Base-by-base conservation (phyloP, 1,139 yeast genomes). In the Yamadazyma membranifaciens region DNA sequence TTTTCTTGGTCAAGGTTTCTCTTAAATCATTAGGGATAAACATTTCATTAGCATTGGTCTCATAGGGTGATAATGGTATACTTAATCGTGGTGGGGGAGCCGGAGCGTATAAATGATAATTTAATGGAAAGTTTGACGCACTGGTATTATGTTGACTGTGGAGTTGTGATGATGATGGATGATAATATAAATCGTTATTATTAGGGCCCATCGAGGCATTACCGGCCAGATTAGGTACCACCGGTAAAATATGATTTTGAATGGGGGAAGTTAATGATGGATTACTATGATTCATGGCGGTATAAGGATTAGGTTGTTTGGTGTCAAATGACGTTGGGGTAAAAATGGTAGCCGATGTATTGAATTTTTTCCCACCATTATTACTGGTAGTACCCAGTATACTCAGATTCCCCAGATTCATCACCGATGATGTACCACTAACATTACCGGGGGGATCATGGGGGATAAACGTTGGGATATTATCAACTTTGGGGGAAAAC, bases 61-160 rank as follows among this genome's bases (percentile, higher is more conserved):
- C 91, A 57, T 88, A 80, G 1, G 86, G 78, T 33, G 78, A 75
- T 46, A 84, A 64, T 4, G 83, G 81, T 9, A 78, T 62, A 14
- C 75, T 69, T 44, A 80, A 62, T 48, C 86, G 80, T 22, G 91
- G 91, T 4, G 95, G 94, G 3, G 95, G 87, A 14, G 80, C 78
- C 1, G 98, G 97, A 0, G 97, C 95, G 61, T 91, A 91, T 37
- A 89, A 64, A 61, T 91, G 96, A 56, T 87, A 87, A 54, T 89
- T 92, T 37, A 88, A 67, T 1, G 96, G 92, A 51, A 71, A 83
- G 36, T 63, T 52, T 4, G 56, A 43, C 15, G 57, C 47, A 22
- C 48, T 29, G 9, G 31, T 15, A 9, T 16, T n/a, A 7, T 22
- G 28, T 11, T n/a, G 35, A 27, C 13, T n/a, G 9, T 9, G 14